A percentile compares a stretch with the other conserved stretches of the same genome.
Evolutionary conservation across 257 asterid genomes (phyloP).

Genomic region (Solanum chiquidenum): DNA sequence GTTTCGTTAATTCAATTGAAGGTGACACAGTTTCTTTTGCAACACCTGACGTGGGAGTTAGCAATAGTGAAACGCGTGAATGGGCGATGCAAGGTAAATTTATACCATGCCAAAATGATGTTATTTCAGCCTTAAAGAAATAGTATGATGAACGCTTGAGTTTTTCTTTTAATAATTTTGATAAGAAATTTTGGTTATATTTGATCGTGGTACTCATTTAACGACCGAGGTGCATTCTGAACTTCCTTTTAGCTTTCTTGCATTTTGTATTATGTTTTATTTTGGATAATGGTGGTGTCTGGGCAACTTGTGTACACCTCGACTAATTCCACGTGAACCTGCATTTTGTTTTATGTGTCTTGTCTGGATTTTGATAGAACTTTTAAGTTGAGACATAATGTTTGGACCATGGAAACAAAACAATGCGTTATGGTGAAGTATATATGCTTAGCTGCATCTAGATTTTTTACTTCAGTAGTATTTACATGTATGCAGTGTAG

Average conservation of each 20-base stretch:
- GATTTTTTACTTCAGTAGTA: background rate
- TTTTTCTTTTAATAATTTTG: background rate
- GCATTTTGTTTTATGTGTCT: background rate
- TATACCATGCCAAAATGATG: background rate
- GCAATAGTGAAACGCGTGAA: slow-evolving; percentile 51
- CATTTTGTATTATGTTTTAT: background rate
- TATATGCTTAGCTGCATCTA: background rate
- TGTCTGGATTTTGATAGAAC: background rate
- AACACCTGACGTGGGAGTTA: slow-evolving; percentile 55
- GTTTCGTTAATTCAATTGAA: slow-evolving; percentile 14
- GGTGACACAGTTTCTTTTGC: slow-evolving; percentile 44
- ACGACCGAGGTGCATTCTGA: background rate
- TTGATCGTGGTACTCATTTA: background rate
- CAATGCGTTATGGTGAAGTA: background rate
- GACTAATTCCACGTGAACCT: background rate
- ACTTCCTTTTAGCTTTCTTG: background rate
- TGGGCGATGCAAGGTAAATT: slow-evolving; percentile 87
- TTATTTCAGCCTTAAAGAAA: background rate
- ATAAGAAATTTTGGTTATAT: background rate
- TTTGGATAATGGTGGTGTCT: background rate
- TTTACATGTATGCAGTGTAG: background rate
- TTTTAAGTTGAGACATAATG: background rate
- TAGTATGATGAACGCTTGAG: background rate
- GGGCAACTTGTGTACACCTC: background rate
- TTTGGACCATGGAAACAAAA: background rate